phyloP scores from a whole-genome alignment of 1,139 yeast species.

The Pichia sp. region DNA sequence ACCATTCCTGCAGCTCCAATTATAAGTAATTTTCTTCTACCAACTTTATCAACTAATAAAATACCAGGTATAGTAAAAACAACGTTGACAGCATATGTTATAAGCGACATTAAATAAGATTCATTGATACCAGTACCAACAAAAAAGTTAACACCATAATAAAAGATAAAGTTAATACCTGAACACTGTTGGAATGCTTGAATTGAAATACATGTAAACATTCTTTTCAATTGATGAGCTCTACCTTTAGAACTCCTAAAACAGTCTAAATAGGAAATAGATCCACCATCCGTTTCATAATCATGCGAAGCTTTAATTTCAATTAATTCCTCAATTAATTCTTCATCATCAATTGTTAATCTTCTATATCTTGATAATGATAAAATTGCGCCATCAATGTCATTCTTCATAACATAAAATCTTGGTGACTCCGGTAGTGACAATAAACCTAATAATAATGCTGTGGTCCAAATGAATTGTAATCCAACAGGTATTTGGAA shows the following conservation, averaged over 20 bases:
- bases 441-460: constrained; percentile 57
- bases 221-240: constrained; percentile 56
- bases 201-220: constrained; percentile 61
- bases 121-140: constrained; percentile 52
- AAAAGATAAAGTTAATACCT: constrained; percentile 74
- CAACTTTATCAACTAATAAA: constrained; percentile 58
- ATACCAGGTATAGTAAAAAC: constrained; percentile 68
- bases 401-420: constrained; percentile 57
- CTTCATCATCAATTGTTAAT: constrained; percentile 46
- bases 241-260: constrained; percentile 62
- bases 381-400: constrained; percentile 51
- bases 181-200: constrained; percentile 73
- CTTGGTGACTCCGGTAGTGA: constrained; percentile 73
- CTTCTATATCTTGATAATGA: constrained; percentile 33
- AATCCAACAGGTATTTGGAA: constrained; percentile 72
- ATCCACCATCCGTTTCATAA: constrained; percentile 62
- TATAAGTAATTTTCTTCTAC: constrained; percentile 55
- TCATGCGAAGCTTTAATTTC: constrained; percentile 76
- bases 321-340: constrained; percentile 64
- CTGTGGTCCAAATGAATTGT: constrained; percentile 63
- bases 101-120: constrained; percentile 59
- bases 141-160: constrained; percentile 73
- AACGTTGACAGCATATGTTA: constrained; percentile 69
- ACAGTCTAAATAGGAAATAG: constrained; percentile 51
- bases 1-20: constrained; percentile 65